Evolutionary conservation across 179 eudicot species (phyloP).

Genomic region (Spinacia oleracea): DNA sequence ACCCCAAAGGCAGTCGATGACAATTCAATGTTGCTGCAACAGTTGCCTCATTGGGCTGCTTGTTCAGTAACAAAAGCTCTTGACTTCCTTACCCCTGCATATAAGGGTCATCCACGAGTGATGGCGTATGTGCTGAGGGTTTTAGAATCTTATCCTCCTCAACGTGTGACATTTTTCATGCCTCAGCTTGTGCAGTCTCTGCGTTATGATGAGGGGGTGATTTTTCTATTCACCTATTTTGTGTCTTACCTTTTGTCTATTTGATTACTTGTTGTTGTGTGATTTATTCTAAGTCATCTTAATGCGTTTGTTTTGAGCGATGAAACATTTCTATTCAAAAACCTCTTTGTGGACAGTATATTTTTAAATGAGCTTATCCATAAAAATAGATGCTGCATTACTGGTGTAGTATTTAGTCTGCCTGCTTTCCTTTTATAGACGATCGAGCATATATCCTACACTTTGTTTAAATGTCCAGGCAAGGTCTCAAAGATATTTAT

Average conservation of each 20-base stretch:
- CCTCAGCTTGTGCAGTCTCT: slow-evolving; percentile 95
- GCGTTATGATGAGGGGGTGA: slow-evolving; percentile 92
- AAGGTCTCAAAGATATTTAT: not conserved
- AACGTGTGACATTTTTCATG: slow-evolving; percentile 95
- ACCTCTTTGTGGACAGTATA: not conserved
- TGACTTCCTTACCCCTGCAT: slow-evolving; percentile 87
- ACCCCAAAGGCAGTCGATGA: slow-evolving; percentile 97
- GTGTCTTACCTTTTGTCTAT: slow-evolving; percentile 1
- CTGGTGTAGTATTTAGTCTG: not conserved
- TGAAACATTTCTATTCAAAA: not conserved
- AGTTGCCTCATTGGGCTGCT: slow-evolving; percentile 99
- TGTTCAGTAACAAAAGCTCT: slow-evolving; percentile 96
- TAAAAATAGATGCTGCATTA: not conserved
- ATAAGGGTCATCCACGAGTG: slow-evolving; percentile 94
- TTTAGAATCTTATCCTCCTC: slow-evolving; percentile 96
- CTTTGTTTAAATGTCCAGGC: no score
- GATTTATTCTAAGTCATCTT: slow-evolving; percentile 3
- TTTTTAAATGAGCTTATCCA: no score
- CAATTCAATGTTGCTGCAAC: slow-evolving; percentile 85
- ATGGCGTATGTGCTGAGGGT: slow-evolving; percentile 98
- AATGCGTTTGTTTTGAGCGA: not conserved
- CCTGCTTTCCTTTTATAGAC: not conserved
- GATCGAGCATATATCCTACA: not conserved
- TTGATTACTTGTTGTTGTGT: not conserved
- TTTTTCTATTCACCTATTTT: slow-evolving; percentile 21